Evolutionary conservation across 768 basidiomycete genomes (phyloP).

Genomic region (Suillus paluster): DNA sequence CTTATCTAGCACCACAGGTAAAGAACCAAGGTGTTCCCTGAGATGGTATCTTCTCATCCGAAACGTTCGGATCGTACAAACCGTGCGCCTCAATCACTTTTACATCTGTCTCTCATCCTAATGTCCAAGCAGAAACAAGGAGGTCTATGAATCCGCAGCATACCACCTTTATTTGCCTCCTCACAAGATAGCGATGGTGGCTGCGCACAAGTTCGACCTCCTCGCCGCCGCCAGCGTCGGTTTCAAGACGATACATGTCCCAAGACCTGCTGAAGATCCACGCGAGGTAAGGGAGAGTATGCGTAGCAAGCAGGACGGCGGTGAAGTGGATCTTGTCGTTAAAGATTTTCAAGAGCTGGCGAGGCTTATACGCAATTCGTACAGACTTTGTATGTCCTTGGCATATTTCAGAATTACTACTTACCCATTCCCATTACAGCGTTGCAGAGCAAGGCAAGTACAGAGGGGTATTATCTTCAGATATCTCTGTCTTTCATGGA

Average conservation of each 20-base stretch:
- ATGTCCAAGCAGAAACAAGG: conserved; percentile 37
- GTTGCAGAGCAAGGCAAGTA: too few species aligned
- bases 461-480: too few species aligned
- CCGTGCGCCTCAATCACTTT: conserved; percentile 50
- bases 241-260: conserved; percentile 63
- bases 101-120: background rate
- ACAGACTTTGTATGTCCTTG: background rate
- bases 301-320: conserved; percentile 55
- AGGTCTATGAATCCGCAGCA: conserved; percentile 53
- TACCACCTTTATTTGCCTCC: conserved; percentile 51
- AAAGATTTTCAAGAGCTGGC: conserved; percentile 57
- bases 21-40: conserved; percentile 65
- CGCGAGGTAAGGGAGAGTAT: conserved; percentile 29
- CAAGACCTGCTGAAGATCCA: conserved; percentile 51
- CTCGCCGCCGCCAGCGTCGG: conserved; percentile 55
- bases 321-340: conserved; percentile 62
- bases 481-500: too few species aligned
- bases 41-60: conserved; percentile 65
- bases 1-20: conserved; percentile 43
- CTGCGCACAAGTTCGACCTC: conserved; percentile 63
- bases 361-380: conserved; percentile 12
- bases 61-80: conserved; percentile 66
- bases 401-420: background rate
- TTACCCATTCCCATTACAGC: background rate
- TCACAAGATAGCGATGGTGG: conserved; percentile 63